Conservation (phyloP, 192 early-diverging fungal species). For the Paraglomus brasilianum region DNA sequence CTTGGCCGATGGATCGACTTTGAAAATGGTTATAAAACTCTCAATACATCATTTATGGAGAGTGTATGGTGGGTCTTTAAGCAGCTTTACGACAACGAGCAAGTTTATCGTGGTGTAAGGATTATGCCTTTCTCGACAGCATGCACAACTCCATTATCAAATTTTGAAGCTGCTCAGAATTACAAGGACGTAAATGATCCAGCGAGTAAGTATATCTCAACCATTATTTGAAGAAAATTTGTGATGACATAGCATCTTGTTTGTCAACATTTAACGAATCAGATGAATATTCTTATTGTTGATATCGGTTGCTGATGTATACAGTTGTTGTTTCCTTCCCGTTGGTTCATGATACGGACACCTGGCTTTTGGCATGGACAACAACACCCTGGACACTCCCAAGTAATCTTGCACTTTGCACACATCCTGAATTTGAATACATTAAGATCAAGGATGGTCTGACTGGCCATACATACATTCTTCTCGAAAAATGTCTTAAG, state of each 20-base stretch:
- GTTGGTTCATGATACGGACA: slow-evolving; percentile 74
- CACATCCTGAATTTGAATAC: slow-evolving; percentile 92
- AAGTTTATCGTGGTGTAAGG: slow-evolving; percentile 90
- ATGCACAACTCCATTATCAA: slow-evolving; percentile 89
- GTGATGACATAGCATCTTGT: background rate
- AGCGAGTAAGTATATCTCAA: slow-evolving; percentile 62
- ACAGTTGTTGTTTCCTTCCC: slow-evolving; percentile 91
- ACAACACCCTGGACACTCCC: slow-evolving; percentile 99
- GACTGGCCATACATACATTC: slow-evolving; percentile 80
- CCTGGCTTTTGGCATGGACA: slow-evolving; percentile 91
- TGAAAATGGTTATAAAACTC: slow-evolving; percentile 99
- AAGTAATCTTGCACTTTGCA: slow-evolving; percentile 90
- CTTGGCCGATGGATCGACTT: slow-evolving; percentile 99
- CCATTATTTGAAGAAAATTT: no score
- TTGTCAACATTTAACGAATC: background rate
- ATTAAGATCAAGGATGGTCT: slow-evolving; percentile 88
- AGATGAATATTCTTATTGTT: background rate
- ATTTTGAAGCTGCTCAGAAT: slow-evolving; percentile 96
- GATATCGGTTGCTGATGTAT: no score
- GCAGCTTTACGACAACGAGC: slow-evolving; percentile 90
- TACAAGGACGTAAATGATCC: slow-evolving; percentile 98
- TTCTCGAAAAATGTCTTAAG: slow-evolving; percentile 81
- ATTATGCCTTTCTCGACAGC: slow-evolving; percentile 98
- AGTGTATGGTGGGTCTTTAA: slow-evolving; percentile 99
- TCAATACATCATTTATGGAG: slow-evolving; percentile 97